These are phyloP conservation scores for Amaranthus tricolor DNA, from an alignment of 179 eudicot genomes.

Conservation along the genomic window DNA sequence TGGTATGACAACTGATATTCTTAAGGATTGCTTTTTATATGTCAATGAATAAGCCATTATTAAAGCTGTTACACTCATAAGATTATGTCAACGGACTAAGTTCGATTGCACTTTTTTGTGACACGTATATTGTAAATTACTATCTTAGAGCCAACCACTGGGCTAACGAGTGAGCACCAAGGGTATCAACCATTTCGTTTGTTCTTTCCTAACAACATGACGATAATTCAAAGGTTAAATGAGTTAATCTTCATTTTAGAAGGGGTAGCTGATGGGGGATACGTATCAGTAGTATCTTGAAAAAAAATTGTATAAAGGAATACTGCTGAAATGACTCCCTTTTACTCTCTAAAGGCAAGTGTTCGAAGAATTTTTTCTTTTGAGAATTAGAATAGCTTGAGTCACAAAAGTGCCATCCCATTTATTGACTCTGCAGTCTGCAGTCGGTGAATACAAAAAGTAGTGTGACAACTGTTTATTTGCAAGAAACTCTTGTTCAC, in stretches of 20 bases:
- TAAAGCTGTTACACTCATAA: background rate
- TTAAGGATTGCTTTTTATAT: background rate
- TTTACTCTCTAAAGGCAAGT: background rate
- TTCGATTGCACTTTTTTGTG: background rate
- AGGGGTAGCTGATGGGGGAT: no score
- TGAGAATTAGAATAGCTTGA: background rate
- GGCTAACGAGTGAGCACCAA: background rate
- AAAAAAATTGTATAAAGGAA: background rate
- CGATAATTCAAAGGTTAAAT: no score
- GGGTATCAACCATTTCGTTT: background rate
- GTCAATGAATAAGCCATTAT: background rate
- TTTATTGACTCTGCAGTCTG: background rate
- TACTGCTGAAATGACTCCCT: background rate
- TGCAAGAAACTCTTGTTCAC: background rate
- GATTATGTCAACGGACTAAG: background rate
- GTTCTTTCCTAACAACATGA: background rate
- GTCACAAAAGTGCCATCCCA: background rate
- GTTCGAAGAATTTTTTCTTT: background rate
- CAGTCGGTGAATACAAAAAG: background rate
- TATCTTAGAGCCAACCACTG: background rate
- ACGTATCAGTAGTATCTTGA: background rate
- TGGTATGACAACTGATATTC: background rate
- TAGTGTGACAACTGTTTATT: background rate
- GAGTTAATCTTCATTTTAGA: no score
- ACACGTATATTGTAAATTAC: background rate